Percentiles rank a stretch among this genome's conserved stretches.
Conservation (phyloP, 1,139 yeast genomes). For the Pichia terricola region DNA sequence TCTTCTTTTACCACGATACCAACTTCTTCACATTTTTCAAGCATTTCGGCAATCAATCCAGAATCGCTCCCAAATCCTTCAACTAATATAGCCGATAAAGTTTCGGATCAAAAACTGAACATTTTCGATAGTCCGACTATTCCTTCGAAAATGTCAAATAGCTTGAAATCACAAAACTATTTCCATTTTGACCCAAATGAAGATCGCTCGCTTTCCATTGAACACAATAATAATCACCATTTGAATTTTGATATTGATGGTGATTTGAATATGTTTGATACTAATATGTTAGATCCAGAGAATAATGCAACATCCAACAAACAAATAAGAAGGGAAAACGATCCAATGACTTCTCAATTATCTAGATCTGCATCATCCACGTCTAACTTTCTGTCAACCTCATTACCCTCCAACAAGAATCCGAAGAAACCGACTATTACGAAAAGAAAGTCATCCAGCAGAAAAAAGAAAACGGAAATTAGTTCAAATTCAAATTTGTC, state of each 20-base stretch:
- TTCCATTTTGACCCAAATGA: constrained; percentile 1
- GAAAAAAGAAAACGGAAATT: constrained; percentile 5
- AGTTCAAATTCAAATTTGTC: not conserved
- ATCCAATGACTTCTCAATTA: not conserved
- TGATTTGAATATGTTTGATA: constrained; percentile 21
- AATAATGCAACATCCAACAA: not conserved
- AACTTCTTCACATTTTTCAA: constrained; percentile 1
- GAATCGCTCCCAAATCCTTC: not conserved
- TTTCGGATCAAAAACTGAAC: no score
- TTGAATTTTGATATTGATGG: constrained; percentile 20
- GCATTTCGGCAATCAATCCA: not conserved
- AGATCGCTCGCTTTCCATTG: constrained; percentile 5
- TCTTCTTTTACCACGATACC: constrained; percentile 6
- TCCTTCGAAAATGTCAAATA: not conserved
- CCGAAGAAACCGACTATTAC: not conserved
- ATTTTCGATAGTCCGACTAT: not conserved
- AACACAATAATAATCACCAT: constrained; percentile 4
- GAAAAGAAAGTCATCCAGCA: constrained; percentile 1
- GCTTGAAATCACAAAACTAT: not conserved
- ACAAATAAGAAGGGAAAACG: no score
- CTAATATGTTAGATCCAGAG: not conserved
- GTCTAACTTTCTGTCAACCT: not conserved
- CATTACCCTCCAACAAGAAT: not conserved
- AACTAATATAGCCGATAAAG: no score
- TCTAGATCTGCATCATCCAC: not conserved